Conservation (phyloP, 108 stramenopile genomes). For the Skeletonema costatum region DNA sequence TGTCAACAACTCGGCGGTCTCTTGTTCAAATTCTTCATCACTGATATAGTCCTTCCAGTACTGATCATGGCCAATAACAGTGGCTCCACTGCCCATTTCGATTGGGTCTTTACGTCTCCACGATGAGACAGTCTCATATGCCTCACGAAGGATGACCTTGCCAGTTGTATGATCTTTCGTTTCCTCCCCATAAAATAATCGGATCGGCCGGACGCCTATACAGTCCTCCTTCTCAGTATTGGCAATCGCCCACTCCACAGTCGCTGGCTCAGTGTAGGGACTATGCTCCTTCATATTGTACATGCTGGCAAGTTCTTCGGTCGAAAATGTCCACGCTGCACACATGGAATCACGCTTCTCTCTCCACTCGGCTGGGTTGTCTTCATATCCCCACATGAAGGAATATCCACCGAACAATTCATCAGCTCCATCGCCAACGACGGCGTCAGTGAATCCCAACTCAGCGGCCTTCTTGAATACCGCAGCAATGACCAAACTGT, state of each 20-base stretch:
- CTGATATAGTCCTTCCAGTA: conserved; percentile 44
- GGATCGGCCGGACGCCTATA: conserved; percentile 32
- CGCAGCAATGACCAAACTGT: conserved; percentile 54
- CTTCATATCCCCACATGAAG: conserved; percentile 53
- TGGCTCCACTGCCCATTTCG: conserved; percentile 57
- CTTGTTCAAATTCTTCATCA: conserved; percentile 37
- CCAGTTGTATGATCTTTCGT: conserved; percentile 43
- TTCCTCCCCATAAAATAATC: conserved; percentile 25
- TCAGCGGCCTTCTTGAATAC: conserved; percentile 46
- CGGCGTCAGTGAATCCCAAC: conserved; percentile 41
- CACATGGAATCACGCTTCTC: conserved; percentile 64
- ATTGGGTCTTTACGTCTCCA: conserved; percentile 72
- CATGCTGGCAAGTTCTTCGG: conserved; percentile 35
- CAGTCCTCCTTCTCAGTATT: conserved; percentile 46
- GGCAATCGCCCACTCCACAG: conserved; percentile 44
- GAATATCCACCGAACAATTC: conserved; percentile 71
- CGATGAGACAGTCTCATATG: conserved; percentile 58
- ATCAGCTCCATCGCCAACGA: conserved; percentile 64
- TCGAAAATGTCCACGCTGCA: conserved; percentile 60
- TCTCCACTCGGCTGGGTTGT: conserved; percentile 44
- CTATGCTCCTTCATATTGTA: conserved; percentile 45
- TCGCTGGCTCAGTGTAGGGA: conserved; percentile 36
- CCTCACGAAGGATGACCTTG: conserved; percentile 59
- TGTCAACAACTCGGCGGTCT: conserved; percentile 1
- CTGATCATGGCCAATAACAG: conserved; percentile 49